phyloP scores from a whole-genome alignment of 2,329 filamentous ascomycete species.

The Aspergillus sp. region DNA sequence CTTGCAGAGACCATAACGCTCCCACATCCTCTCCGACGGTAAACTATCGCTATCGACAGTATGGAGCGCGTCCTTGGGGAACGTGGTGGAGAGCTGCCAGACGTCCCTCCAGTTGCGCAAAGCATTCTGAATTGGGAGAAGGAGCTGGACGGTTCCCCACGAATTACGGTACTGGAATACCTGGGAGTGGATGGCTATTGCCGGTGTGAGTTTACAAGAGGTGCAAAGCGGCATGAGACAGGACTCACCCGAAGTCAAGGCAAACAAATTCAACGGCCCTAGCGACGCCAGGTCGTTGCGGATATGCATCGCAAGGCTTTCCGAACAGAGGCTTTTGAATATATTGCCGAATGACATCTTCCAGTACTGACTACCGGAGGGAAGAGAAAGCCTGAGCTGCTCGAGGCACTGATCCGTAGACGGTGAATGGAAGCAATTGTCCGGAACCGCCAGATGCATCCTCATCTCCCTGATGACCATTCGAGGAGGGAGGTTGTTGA shows the following conservation, averaged over 20 bases:
- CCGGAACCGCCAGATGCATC: conserved; percentile 26
- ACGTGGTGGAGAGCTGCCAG: conserved; percentile 12
- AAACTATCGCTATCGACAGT: conserved; percentile 7
- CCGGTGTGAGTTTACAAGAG: conserved; percentile 3
- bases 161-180: conserved; percentile 32
- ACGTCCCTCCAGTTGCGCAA: conserved; percentile 14
- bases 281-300: conserved; percentile 9
- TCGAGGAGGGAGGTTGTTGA: conserved; percentile 34
- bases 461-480: conserved; percentile 34
- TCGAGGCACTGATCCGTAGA: conserved; percentile 22
- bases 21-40: conserved; percentile 21
- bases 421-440: conserved; percentile 30
- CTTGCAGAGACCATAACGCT: conserved; percentile 25
- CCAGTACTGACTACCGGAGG: conserved; percentile 10
- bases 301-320: conserved; percentile 4
- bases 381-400: conserved; percentile 9
- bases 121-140: conserved; percentile 22
- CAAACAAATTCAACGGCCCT: conserved; percentile 18
- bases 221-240: neutral
- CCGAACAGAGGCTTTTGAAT: conserved; percentile 12
- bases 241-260: conserved; percentile 15
- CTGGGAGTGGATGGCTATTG: conserved; percentile 12
- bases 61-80: conserved; percentile 3
- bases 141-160: conserved; percentile 17
- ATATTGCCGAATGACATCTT: conserved; percentile 11